Percentiles rank a stretch among this genome's conserved stretches.
phyloP scores from a whole-genome alignment of 768 basidiomycete species.

The Crassisporium funariophilum region DNA sequence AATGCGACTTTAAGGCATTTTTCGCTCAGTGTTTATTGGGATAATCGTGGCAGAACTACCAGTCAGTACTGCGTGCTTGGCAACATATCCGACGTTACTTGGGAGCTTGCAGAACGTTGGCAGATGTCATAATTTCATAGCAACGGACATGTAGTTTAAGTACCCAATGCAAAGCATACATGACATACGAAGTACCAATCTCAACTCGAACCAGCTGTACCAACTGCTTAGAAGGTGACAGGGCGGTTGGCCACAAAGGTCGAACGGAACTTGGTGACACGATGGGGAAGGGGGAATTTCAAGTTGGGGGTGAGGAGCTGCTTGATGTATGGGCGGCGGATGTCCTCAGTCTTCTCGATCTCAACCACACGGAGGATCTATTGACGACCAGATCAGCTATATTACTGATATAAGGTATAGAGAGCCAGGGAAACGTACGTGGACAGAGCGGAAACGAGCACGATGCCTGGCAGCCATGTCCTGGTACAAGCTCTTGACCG shows the following conservation, averaged over 20 bases:
- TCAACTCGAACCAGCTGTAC: neutral
- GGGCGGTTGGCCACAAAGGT: constrained; percentile 84
- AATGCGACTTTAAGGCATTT: neutral
- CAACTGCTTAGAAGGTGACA: constrained; percentile 59
- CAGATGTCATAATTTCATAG: no score
- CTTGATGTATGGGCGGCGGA: constrained; percentile 97
- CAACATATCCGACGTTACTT: no score
- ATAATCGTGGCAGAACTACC: neutral
- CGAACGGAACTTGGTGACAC: constrained; percentile 75
- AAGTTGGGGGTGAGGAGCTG: constrained; percentile 88
- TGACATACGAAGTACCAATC: neutral
- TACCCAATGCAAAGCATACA: no score
- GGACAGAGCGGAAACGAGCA: constrained; percentile 98
- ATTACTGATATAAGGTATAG: neutral
- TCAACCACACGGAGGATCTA: constrained; percentile 98
- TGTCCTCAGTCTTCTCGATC: constrained; percentile 87
- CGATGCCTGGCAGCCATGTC: constrained; percentile 99
- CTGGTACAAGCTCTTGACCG: constrained; percentile 97
- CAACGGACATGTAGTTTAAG: no score
- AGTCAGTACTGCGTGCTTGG: no score
- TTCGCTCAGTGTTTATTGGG: neutral
- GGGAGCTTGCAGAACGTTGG: no score
- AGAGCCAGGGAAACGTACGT: constrained; percentile 53
- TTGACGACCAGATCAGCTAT: neutral
- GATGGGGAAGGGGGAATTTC: constrained; percentile 97